Base-by-base conservation (phyloP, 345 rosid genomes). In the Citrus medica region DNA sequence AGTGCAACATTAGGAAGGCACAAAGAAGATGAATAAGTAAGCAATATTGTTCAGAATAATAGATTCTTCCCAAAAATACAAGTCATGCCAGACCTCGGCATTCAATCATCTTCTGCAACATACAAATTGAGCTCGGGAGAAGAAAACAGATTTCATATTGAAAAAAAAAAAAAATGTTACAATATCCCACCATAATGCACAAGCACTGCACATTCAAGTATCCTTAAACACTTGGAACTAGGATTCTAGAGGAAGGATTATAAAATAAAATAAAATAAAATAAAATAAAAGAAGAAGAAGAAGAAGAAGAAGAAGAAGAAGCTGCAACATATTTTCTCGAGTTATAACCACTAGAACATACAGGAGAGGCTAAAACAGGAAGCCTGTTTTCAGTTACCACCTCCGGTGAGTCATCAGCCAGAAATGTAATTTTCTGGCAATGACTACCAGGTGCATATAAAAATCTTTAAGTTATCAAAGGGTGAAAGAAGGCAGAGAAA, bases 371-470 rank as follows among this genome's bases (percentile, higher is more conserved):
- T 62, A 21, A 67, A 81, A 68, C 58, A 70, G 37, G 69, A 77
- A 76, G 75, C 81, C 81, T 74, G 74, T 51, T 78, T 79, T 67
- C 67, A 78, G 85, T 87, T 79, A 84, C 87, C 97, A 91, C 98
- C 98, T 88, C 97, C 76, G 95, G 91, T 78, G 82, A 88, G 90
- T 83, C 94, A 87, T 84, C 78, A 68, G 86, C 85, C 84, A 53
- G 81, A 74, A 81, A 81, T 70, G 28, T 16, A 67, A 74, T 59
- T 85, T 83, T 80, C 82, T 28, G 61, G 86, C 86, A 79, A 77
- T 64, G 90, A 86, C 90, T 65, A 84, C 92, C 92, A 91, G 95
- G 95, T 80, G 92, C 95, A 82, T 85, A 70, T 74, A 75, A 83
- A 81, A 79, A 82, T 76, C 74, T 74, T 74, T 80, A 72, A 79